Evolutionary conservation across 257 asterid species (phyloP), one percentile per base, ranked within the genome.

Genomic region (Fraxinus anomala): DNA sequence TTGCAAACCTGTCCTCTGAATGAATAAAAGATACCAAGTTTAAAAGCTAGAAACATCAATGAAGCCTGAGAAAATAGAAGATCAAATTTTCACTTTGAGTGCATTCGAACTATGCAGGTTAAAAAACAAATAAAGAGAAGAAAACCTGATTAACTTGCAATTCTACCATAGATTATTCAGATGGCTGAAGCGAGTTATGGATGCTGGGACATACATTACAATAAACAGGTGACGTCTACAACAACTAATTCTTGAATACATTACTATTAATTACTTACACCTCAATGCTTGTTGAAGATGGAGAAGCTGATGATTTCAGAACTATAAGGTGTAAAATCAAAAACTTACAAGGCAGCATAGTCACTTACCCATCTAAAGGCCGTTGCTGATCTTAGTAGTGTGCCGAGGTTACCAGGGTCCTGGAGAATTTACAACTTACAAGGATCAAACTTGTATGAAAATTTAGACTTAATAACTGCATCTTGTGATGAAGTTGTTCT

Each of bases 381-480:
- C 61, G 87, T 86, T 23, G 98, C 98, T 31, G 98, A 88, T 83
- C 99, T 85, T 74, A 96, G 89, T 65, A 96, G 88, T 14, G 99
- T 89, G 61, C 98, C 99, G 61, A 96, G 94, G 79, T 96, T 93
- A 76, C 98, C 99, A 2, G 98, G 99, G 84, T 96, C 99, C 97
- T 96, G 91, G 85, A 79, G 34, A 63, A 26, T 59, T n/a, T 59
- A 63, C 7, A 6, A 30, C 59, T 73, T 71, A 77, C 4, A 59
- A 63, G 44, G 40, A 33, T 79, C 40, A 36, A 21, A 13, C 30
- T 11, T 54, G 61, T 72, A 72, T 24, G 65, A 42, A 72, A 31
- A 73, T 36, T 19, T 42, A 73, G 47, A 21, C 33, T 51, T 37
- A 37, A 16, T 24, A 72, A 65, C 14, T 67, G 24, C 71, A 66